Base-by-base conservation (phyloP, 2,329 filamentous ascomycete genomes). In the Phialophora expanda region DNA sequence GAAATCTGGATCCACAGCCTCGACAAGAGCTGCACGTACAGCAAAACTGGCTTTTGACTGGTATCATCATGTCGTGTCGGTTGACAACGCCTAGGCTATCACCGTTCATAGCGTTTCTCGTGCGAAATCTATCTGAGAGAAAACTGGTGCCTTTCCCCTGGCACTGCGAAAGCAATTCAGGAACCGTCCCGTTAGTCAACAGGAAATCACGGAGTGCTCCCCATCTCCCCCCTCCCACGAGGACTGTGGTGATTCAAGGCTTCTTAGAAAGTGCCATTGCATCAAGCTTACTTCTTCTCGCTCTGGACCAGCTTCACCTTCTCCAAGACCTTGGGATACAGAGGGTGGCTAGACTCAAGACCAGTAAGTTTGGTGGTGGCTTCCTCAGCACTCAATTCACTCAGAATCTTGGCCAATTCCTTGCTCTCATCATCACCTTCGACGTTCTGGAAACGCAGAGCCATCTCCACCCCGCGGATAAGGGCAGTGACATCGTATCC, bases 381-480 rank as follows among this genome's bases (percentile, higher is more conserved):
- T 1, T 90, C 89, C 72, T 91, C 88, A 14, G 94, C 83, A 2
- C 84, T 83, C 75, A 90, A 86, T 69, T 89, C 85, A 67, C 90
- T 87, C 82, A 99, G 90, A 76, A 96, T 92, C 82, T 91, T 88
- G 74, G 92, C 91, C 11, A 99, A 85, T 80, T 96, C 89, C 71
- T 82, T 84, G 70, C 91, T 96, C 86, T 98, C 95, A 0, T 96
- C 91, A 70, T 99, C 95, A 12, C 89, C 93, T 73, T 93, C 87
- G 63, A 97, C 90, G 74, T 97, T 92, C 82, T 97, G 93, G 89
- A 98, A 99, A 69, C 90, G 91, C 78, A 99, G 89, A 6, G 92
- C 89, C 88, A 94, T 92, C 84, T 98, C 94, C 54, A 95, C 87
- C 22, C 92, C 91, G 65, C 89, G 90, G 61, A 98, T 83, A 32